A percentile compares a stretch with the other conserved stretches of the same genome.
Conservation (phyloP, 2,329 filamentous ascomycete genomes). For the Fusarium pilosicola region DNA sequence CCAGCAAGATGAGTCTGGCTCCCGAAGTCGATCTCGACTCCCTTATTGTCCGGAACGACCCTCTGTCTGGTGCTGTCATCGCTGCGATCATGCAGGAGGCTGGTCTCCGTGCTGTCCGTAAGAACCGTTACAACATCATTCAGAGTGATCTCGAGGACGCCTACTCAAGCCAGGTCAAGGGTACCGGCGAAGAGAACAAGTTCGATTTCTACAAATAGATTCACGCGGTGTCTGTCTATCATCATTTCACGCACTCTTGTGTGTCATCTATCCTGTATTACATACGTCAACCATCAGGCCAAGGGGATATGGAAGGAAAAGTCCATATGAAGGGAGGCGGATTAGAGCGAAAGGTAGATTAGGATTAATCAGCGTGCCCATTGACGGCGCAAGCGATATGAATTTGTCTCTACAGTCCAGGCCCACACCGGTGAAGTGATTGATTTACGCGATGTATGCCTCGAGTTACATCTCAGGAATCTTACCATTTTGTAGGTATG, state of each 20-base stretch:
- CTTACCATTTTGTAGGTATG: background rate
- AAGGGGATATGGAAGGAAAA: conserved; percentile 24
- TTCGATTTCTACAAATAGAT: conserved; percentile 92
- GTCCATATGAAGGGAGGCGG: conserved; percentile 6
- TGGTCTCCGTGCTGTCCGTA: conserved; percentile 89
- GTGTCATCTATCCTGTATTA: conserved; percentile 40
- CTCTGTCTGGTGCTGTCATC: conserved; percentile 93
- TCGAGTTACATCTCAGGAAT: background rate
- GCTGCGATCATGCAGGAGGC: conserved; percentile 99
- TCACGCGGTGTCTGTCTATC: conserved; percentile 3
- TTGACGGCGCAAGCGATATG: conserved; percentile 13
- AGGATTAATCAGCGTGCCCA: conserved; percentile 30
- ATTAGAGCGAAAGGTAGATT: conserved; percentile 26
- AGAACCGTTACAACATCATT: conserved; percentile 99
- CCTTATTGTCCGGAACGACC: conserved; percentile 95
- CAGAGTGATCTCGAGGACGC: conserved; percentile 96
- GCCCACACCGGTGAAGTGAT: background rate
- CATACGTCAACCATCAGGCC: conserved; percentile 24
- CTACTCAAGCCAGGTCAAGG: conserved; percentile 97
- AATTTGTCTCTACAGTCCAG: background rate
- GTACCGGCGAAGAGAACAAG: conserved; percentile 71
- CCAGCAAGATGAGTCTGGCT: conserved; percentile 94
- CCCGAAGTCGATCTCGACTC: conserved; percentile 97
- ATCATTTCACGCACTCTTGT: conserved; percentile 9
- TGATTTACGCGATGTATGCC: background rate